Base-by-base conservation (phyloP, 768 basidiomycete species). In the Chlorophyllum brunneum region DNA sequence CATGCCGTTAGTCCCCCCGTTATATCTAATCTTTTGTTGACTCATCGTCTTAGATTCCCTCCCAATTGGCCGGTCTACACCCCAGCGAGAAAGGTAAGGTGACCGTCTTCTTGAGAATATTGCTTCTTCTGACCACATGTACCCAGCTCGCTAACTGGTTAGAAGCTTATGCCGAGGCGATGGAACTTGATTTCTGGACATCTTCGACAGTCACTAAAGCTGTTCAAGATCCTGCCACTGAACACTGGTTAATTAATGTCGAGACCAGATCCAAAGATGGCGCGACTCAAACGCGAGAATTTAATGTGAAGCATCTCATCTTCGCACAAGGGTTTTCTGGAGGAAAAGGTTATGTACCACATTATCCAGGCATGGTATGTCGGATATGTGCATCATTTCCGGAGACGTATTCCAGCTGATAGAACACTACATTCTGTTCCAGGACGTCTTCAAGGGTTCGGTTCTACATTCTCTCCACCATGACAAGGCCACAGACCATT, bases 361-460 rank as follows among this genome's bases (percentile, higher is more conserved):
- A 63, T 13, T 69, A 76, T 45, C 74, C 76, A 18, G 76, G 75
- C 45, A 75, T 71, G 70, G 78, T 77, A 33, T 9, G 61, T 36
- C 34, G 6, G 9, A 30, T 30, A 5, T 22, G 4, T 49, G 6
- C 16, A 24, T 20, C 30, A 42, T 26, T 20, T 8, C 41, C 15
- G 29, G 18, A 10, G n/a, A 20, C 24, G 13, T 46, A 26, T 31
- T 7, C 26, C 24, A 13, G 34, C 44, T 23, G 29, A n/a, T 24
- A 0, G 36, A 34, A 22, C 20, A 7, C 7, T 7, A 33, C 7
- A 8, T 20, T 34, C 23, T 15, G 9, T 45, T 46, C 9, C 54
- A 81, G 77, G 76, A 81, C 18, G 70, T 68, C 4, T 88, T 85
- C 72, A 77, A 81, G 57, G 88, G 88, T 6, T 67, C 78, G 45